phyloP scores from a whole-genome alignment of 1,284 basidiomycete genomes.

The Ustilago cynodontis region DNA sequence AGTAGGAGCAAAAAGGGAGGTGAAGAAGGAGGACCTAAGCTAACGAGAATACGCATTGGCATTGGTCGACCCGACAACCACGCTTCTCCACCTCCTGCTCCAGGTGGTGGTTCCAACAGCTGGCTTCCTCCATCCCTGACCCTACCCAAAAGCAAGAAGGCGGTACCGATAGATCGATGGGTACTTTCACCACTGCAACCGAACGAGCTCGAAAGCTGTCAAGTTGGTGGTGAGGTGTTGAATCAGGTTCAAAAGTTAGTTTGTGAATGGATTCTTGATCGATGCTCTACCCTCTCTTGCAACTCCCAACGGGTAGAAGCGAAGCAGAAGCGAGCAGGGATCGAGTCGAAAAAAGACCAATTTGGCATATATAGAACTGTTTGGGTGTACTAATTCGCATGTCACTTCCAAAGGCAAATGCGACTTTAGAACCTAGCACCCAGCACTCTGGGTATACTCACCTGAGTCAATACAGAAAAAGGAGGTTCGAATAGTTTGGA shows the following conservation, averaged over 20 bases:
- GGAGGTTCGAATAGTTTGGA: no score
- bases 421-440: no score
- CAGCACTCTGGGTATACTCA: no score
- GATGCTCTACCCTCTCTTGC: conserved; percentile 1
- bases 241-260: neutral
- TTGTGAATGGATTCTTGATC: conserved; percentile 16
- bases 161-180: conserved; percentile 26
- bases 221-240: neutral
- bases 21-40: neutral
- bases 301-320: neutral
- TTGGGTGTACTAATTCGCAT: conserved; percentile 24
- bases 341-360: conserved; percentile 27
- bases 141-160: neutral
- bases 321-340: neutral
- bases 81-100: neutral
- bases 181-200: conserved; percentile 21
- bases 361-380: conserved; percentile 33
- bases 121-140: conserved; percentile 5
- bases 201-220: conserved; percentile 30
- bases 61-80: conserved; percentile 24
- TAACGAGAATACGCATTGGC: conserved; percentile 25
- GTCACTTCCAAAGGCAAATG: no score
- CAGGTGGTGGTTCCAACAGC: neutral
- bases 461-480: no score
- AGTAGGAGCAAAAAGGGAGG: neutral